Evolutionary conservation across 345 rosid species (phyloP).

Genomic region (Mercurialis annua): DNA sequence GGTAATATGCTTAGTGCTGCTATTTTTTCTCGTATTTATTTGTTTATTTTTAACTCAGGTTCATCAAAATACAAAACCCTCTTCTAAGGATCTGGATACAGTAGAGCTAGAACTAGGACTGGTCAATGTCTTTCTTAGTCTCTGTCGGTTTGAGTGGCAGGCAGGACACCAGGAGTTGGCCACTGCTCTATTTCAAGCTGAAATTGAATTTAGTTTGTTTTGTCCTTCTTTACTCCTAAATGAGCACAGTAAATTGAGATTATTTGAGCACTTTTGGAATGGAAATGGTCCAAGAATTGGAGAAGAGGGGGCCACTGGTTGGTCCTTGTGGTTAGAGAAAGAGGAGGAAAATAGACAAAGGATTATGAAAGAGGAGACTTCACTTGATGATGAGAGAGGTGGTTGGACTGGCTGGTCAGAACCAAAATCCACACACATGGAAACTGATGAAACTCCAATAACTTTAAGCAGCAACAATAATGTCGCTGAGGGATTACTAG

Average conservation of each 20-base stretch:
- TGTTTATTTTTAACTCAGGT: constrained; percentile 47
- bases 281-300: constrained; percentile 84
- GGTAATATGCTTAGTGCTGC: not conserved
- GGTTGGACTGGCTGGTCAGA: constrained; percentile 99
- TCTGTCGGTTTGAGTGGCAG: constrained; percentile 97
- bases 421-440: constrained; percentile 45
- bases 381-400: constrained; percentile 57
- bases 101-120: constrained; percentile 71
- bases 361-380: constrained; percentile 54
- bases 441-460: constrained; percentile 35
- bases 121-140: constrained; percentile 81
- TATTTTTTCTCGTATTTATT: not conserved
- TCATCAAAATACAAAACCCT: constrained; percentile 39
- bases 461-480: constrained; percentile 27
- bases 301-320: constrained; percentile 91
- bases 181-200: constrained; percentile 88
- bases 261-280: constrained; percentile 95
- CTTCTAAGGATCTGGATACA: constrained; percentile 37
- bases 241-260: constrained; percentile 74
- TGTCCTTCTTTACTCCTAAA: constrained; percentile 67
- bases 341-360: constrained; percentile 90
- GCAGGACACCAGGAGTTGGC: constrained; percentile 87
- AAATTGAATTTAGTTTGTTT: constrained; percentile 83
- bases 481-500: constrained; percentile 34
- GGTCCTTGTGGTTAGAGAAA: constrained; percentile 89